Conservation (phyloP, 139 green algal genomes). For the Coelastrella sp. region DNA sequence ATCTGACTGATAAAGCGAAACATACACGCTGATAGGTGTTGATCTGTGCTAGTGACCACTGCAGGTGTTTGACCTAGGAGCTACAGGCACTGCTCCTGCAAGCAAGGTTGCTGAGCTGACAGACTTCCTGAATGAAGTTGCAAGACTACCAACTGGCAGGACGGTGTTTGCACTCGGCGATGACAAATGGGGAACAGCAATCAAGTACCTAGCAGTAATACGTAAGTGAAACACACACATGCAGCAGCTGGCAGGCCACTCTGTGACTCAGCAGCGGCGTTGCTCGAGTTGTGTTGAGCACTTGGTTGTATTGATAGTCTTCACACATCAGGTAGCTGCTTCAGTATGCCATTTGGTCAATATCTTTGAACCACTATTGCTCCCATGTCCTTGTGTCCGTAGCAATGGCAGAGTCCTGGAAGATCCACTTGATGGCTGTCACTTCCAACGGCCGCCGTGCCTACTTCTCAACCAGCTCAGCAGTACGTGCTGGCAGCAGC, state of each 20-base stretch:
- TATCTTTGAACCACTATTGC: too few relatives aligned
- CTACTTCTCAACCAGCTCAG: slow-evolving; percentile 80
- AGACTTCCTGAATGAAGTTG: slow-evolving; percentile 69
- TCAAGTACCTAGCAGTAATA: slow-evolving; percentile 86
- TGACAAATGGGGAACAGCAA: slow-evolving; percentile 67
- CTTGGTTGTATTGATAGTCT: too few relatives aligned
- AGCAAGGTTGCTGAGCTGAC: slow-evolving; percentile 78
- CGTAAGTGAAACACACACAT: slow-evolving; percentile 46
- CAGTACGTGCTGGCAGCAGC: slow-evolving; percentile 19
- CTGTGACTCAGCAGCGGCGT: too few relatives aligned
- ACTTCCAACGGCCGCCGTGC: slow-evolving; percentile 88
- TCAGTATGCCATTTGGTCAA: too few relatives aligned
- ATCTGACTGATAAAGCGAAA: too few relatives aligned
- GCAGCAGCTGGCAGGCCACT: background rate
- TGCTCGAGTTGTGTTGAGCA: too few relatives aligned
- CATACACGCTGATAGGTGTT: too few relatives aligned
- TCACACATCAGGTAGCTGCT: too few relatives aligned
- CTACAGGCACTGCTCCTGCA: slow-evolving; percentile 63
- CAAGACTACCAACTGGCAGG: slow-evolving; percentile 45
- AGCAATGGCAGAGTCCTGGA: slow-evolving; percentile 73
- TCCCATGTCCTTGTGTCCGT: background rate
- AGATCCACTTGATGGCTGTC: slow-evolving; percentile 89
- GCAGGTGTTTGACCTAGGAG: slow-evolving; percentile 93
- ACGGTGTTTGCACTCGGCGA: slow-evolving; percentile 72
- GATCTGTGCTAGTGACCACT: background rate